Percentiles rank a stretch among this genome's conserved stretches.
Evolutionary conservation across 108 stramenopile species (phyloP).

Genomic region (Cyclotella kingstonii): DNA sequence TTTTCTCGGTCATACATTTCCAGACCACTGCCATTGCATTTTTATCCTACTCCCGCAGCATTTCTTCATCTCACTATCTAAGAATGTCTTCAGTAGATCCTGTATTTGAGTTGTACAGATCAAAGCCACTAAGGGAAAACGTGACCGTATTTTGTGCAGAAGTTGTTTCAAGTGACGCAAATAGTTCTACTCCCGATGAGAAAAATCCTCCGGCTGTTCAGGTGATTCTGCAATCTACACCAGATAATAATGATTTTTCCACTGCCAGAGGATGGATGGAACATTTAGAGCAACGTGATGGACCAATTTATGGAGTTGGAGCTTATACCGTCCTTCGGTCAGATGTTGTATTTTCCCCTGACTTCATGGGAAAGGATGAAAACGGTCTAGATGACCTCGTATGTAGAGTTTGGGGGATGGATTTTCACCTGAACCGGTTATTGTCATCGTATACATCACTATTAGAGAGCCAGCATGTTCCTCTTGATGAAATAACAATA

Average conservation of each 20-base stretch:
- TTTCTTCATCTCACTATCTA: neutral
- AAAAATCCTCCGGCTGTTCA: neutral
- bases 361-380: neutral
- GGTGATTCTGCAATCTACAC: conserved; percentile 9
- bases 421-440: conserved; percentile 67
- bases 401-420: conserved; percentile 57
- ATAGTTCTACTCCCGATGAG: neutral
- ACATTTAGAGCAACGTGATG: conserved; percentile 45
- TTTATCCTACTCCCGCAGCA: neutral
- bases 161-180: neutral
- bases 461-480: conserved; percentile 8
- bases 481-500: neutral
- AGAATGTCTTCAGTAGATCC: neutral
- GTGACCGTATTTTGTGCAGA: conserved; percentile 42
- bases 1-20: neutral
- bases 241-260: conserved; percentile 27
- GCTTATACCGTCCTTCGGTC: conserved; percentile 79
- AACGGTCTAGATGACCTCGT: neutral
- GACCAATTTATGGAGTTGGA: conserved; percentile 41
- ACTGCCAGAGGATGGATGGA: conserved; percentile 82
- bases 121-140: no score
- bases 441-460: conserved; percentile 39
- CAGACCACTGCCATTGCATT: neutral
- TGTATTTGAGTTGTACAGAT: neutral
- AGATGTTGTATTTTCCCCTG: conserved; percentile 28